phyloP scores from a whole-genome alignment of 2,329 filamentous ascomycete species.

The Helicocarpus griseus region DNA sequence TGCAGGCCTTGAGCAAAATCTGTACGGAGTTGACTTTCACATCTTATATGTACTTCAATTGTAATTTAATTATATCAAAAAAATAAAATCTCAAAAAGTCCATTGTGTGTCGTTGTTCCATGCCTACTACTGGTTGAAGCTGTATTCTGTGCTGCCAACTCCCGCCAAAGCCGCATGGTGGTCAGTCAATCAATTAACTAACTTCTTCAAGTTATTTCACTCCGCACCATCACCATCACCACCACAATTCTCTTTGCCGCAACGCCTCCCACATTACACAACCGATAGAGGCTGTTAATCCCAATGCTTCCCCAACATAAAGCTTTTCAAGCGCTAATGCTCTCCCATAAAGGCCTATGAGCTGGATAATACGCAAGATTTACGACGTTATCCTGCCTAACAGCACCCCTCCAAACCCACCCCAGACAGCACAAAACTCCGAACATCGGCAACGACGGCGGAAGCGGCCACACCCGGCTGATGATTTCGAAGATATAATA shows the following conservation, averaged over 20 bases:
- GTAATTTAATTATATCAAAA: neutral
- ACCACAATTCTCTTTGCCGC: neutral
- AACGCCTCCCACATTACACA: neutral
- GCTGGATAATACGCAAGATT: neutral
- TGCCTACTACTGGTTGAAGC: neutral
- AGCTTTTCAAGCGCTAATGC: neutral
- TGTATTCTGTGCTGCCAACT: neutral
- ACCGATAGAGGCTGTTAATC: neutral
- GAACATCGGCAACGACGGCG: neutral
- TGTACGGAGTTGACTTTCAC: too few species aligned
- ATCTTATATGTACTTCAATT: too few species aligned
- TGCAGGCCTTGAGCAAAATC: too few species aligned
- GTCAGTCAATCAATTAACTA: neutral
- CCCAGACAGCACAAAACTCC: neutral
- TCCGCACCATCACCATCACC: too few species aligned
- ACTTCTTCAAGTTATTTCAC: neutral
- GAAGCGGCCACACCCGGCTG: neutral
- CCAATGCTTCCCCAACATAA: neutral
- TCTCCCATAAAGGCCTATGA: neutral
- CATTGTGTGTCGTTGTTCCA: neutral
- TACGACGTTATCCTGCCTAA: neutral
- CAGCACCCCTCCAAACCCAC: neutral
- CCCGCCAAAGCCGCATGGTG: neutral
- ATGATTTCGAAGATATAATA: slow-evolving; percentile 1
- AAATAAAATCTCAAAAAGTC: neutral